These are phyloP conservation scores for Microcyclospora pomicola DNA, from an alignment of 2,329 filamentous ascomycete species.

Conservation along the genomic window DNA sequence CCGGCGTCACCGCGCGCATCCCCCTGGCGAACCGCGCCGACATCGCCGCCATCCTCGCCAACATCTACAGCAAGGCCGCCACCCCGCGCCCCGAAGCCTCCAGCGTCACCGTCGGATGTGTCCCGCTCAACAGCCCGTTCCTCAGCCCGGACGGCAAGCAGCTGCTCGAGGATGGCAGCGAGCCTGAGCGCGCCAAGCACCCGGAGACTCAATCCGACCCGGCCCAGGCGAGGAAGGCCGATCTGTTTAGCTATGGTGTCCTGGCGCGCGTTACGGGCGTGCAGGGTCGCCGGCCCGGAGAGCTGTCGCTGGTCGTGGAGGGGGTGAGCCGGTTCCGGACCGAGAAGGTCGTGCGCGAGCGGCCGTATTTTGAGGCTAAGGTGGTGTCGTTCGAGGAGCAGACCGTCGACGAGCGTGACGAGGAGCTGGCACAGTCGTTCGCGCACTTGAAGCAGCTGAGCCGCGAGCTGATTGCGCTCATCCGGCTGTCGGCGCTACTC, in stretches of 20 bases:
- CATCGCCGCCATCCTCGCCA: constrained; percentile 73
- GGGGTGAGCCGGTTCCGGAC: constrained; percentile 65
- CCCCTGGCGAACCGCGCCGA: constrained; percentile 73
- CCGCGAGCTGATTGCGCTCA: constrained; percentile 69
- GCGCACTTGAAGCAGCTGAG: constrained; percentile 70
- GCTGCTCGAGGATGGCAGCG: constrained; percentile 52
- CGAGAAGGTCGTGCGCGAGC: constrained; percentile 60
- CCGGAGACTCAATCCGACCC: constrained; percentile 43
- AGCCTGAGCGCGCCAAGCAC: constrained; percentile 30
- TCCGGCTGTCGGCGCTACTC: constrained; percentile 74
- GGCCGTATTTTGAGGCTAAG: constrained; percentile 75
- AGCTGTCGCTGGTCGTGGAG: constrained; percentile 77
- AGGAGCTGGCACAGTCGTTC: constrained; percentile 58
- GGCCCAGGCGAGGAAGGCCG: constrained; percentile 33
- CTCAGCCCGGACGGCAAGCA: constrained; percentile 62
- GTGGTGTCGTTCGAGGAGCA: constrained; percentile 57
- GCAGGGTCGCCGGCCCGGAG: constrained; percentile 32
- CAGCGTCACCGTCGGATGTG: constrained; percentile 69
- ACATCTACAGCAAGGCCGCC: constrained; percentile 64
- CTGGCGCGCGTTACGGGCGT: constrained; percentile 41
- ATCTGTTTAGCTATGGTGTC: constrained; percentile 73
- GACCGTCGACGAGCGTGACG: constrained; percentile 28
- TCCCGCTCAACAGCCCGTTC: constrained; percentile 66
- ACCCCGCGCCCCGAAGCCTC: constrained; percentile 49
- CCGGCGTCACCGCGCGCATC: constrained; percentile 73